Evolutionary conservation across 1,284 basidiomycete genomes (phyloP).

Genomic region (Apiotrichum sp.): DNA sequence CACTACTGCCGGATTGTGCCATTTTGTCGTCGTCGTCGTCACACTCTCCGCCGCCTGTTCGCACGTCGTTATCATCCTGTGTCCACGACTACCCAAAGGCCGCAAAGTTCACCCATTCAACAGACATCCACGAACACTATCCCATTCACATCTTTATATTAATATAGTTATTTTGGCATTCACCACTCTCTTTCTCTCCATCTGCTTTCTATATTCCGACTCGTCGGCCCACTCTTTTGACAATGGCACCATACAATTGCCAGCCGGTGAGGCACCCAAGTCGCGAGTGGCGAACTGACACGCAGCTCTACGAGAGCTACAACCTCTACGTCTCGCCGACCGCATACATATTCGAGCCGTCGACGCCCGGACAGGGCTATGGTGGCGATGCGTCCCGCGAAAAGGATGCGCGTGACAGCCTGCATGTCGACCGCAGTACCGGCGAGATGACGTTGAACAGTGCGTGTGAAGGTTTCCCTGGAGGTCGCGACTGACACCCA

Average conservation of each 20-base stretch:
- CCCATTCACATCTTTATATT: no score
- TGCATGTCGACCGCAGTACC: conserved; percentile 46
- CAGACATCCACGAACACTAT: no score
- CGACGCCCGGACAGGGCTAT: conserved; percentile 16
- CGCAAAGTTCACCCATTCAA: no score
- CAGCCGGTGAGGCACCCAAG: conserved; percentile 20
- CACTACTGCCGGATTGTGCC: no score
- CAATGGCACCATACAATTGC: conserved; percentile 22
- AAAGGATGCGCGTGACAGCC: conserved; percentile 44
- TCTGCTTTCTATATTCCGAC: no score
- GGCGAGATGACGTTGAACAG: conserved; percentile 45
- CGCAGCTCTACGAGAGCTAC: conserved; percentile 45
- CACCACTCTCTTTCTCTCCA: no score
- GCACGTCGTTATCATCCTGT: no score
- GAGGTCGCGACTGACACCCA: not conserved
- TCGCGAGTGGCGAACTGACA: conserved; percentile 5
- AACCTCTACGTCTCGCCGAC: conserved; percentile 46
- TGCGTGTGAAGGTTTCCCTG: conserved; percentile 19
- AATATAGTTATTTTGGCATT: no score
- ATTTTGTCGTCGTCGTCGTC: no score
- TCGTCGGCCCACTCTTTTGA: not conserved
- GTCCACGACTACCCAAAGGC: no score
- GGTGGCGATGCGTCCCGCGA: conserved; percentile 21
- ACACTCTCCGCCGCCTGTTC: no score
- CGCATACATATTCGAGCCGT: conserved; percentile 46